Evolutionary conservation across 2,329 filamentous ascomycete species (phyloP).

Genomic region (Colletotrichum sp.): DNA sequence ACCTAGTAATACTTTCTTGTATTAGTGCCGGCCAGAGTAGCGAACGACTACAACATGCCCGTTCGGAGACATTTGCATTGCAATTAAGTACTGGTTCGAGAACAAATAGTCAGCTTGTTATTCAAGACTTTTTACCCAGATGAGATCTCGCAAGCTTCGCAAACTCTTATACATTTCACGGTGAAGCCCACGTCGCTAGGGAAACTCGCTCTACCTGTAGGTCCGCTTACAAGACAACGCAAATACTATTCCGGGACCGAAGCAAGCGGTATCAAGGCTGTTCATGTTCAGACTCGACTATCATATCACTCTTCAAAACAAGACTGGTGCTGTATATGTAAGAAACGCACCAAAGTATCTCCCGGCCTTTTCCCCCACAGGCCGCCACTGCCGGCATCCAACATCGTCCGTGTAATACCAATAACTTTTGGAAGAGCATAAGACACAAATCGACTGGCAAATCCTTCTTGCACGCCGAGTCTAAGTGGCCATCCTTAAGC

Average conservation of each 20-base stretch:
- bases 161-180: background rate
- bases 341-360: background rate
- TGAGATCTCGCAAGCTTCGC: background rate
- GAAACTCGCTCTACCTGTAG: background rate
- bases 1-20: background rate
- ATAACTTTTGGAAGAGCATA: background rate
- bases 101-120: background rate
- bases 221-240: background rate
- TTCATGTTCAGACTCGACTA: background rate
- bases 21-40: background rate
- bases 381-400: background rate
- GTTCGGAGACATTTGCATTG: background rate
- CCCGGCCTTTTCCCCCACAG: background rate
- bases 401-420: background rate
- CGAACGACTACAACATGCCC: background rate
- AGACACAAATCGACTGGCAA: background rate
- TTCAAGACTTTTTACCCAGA: background rate
- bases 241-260: background rate
- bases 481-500: background rate
- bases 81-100: background rate
- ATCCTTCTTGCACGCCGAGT: background rate
- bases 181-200: background rate
- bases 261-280: background rate
- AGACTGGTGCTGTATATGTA: background rate
- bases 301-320: background rate